These are phyloP conservation scores for Rhinocladiella mackenziei DNA, from an alignment of 2,329 filamentous ascomycete species.

Conservation along the genomic window DNA sequence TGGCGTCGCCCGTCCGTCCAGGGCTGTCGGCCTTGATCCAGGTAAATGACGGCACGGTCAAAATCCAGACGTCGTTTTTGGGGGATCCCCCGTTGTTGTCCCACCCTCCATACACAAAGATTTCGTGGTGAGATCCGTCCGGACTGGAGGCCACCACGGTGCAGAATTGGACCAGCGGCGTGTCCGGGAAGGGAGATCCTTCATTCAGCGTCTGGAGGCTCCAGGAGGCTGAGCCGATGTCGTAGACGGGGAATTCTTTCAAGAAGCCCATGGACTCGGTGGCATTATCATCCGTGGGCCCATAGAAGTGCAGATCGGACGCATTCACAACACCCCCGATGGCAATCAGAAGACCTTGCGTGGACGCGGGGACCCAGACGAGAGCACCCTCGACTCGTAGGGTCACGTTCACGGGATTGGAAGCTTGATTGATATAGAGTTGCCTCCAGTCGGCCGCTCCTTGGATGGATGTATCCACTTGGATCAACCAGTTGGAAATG, in stretches of 20 bases:
- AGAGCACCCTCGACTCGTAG: too few relatives aligned
- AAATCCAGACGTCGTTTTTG: constrained; percentile 33
- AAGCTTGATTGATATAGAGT: too few relatives aligned
- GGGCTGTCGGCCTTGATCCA: constrained; percentile 29
- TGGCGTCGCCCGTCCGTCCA: constrained; percentile 25
- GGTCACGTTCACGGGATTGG: too few relatives aligned
- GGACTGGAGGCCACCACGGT: constrained; percentile 37
- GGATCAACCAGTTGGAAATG: too few relatives aligned
- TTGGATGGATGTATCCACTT: too few relatives aligned
- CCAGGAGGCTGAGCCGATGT: constrained; percentile 34
- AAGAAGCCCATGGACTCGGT: constrained; percentile 33
- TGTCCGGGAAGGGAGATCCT: constrained; percentile 37
- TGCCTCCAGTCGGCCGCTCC: too few relatives aligned
- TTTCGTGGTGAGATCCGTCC: constrained; percentile 35
- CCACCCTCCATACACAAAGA: constrained; percentile 35
- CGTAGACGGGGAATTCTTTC: constrained; percentile 39
- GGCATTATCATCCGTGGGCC: not conserved
- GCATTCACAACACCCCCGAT: constrained; percentile 34
- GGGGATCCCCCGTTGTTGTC: constrained; percentile 25
- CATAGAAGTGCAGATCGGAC: constrained; percentile 6
- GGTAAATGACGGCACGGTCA: constrained; percentile 33
- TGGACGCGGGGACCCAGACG: constrained; percentile 51
- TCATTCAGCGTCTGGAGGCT: constrained; percentile 40
- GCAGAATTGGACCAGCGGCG: constrained; percentile 37
- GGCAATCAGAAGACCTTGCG: constrained; percentile 35